Evolutionary conservation across 371 early-diverging fungal genomes (phyloP), one percentile per base, ranked within the genome.

Genomic region (Rhizopus delemar): DNA sequence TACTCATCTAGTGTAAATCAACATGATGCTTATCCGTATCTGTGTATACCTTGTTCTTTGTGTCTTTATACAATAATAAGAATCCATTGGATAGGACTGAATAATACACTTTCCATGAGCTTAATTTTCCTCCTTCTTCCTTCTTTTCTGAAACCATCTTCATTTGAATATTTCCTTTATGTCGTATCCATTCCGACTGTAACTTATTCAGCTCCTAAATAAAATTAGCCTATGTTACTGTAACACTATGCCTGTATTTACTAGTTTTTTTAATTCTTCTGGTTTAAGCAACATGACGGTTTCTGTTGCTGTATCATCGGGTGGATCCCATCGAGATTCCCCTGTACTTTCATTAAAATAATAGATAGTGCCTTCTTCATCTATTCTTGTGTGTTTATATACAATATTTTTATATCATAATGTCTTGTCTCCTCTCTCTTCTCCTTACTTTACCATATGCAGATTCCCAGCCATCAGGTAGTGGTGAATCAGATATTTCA

Each of bases 81-180:
- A 73, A 79, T 0, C 80, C 80, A 38, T 69, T 66, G 53, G 71
- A 72, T 15, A 79, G 58, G 5, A 76, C 75, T 12, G 69, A 74
- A 65, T 71, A 70, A 49, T 79, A 79, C 9, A 71, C 57, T 53
- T 79, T 79, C 80, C 80, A 79, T 4, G 80, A 79, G 29, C 72
- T 73, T 16, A 79, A 38, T 48, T 79, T 78, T 8, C 74, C 73
- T 22, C 71, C 75, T 43, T 74, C 75, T 41, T 74, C 70, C 41
- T 78, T 22, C 22, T 22, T 78, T 45, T 69, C 75, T 4, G 75
- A 73, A 46, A 68, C 61, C 75, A 78, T 74, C 56, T 79, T 79
- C 80, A 79, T 75, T 46, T 79, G 76, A 32, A 79, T 70, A 48
- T 68, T 69, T 3, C 75, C 75, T 51, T 74, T 68, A 13, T 73